Base-by-base conservation (phyloP, 495 filamentous ascomycete genomes). In the Sabuloglossum arenarium region DNA sequence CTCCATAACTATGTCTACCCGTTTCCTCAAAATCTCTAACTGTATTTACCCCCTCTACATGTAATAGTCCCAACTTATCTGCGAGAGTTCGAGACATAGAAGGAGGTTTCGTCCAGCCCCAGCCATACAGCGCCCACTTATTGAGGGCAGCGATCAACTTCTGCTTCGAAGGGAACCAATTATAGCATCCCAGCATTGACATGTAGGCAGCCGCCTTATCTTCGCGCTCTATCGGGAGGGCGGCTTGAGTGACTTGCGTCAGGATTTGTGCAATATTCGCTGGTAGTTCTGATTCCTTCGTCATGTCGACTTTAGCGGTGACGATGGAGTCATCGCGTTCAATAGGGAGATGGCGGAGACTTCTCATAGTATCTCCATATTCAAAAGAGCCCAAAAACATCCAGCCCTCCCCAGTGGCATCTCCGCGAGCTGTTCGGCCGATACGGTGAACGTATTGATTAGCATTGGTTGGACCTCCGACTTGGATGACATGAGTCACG, bases 371-470 rank as follows among this genome's bases (percentile, higher is more conserved):
- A 11, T 71, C 67, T 0, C 55, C n/a, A 0, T 72, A 42, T 64
- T 95, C 86, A 12, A 70, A 56, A 8, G 78, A 64, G n/a, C 78
- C 69, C 8, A 88, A 59, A 55, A 97, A 61, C 16, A 94, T 61
- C 77, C 81, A 96, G 54, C 84, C 90, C 62, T 89, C 75, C 61
- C 91, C 91, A 43, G 73, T 66, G 64, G 86, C 86, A 61, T 80
- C 79, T 3, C 84, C 88, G 58, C 79, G 79, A 31, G 71, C 79
- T 10, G 79, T 82, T 30, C 75, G 85, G 25, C 89, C 89, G 56
- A 96, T 73, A 56, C 90, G 80, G 67, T 96, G 89, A 59, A 95
- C 85, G 67, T 96, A 96, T 56, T 82, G 75, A 56, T 95, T 90
- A 16, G 79, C 70, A 59, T 76, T 75, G 6, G 74, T 68, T 3